Conservation (phyloP, 768 basidiomycete species). For the Holtermannia corniformis region DNA sequence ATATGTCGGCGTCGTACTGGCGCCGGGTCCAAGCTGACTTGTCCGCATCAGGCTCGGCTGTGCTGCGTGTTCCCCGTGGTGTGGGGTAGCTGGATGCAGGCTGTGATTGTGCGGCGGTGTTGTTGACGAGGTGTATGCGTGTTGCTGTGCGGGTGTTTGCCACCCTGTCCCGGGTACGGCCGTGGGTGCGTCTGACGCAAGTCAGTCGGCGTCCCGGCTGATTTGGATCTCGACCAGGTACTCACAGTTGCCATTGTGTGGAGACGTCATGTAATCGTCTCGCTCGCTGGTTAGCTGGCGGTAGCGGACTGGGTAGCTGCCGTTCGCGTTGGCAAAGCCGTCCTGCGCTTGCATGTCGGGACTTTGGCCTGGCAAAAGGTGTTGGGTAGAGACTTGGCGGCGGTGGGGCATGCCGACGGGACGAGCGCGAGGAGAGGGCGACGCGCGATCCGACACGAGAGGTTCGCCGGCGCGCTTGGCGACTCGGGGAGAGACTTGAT, state of each 20-base stretch:
- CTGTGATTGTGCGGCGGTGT: background rate
- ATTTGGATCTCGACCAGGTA: background rate
- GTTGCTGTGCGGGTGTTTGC: slow-evolving; percentile 6
- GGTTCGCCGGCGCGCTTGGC: slow-evolving; percentile 24
- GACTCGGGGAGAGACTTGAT: slow-evolving; percentile 6
- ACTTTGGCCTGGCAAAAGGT: slow-evolving; percentile 12
- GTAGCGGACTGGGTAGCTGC: background rate
- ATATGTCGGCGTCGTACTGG: slow-evolving; percentile 9
- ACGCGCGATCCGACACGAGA: slow-evolving; percentile 19
- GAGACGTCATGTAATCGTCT: too few relatives aligned
- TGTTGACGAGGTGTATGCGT: slow-evolving; percentile 7
- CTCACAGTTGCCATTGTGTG: too few relatives aligned
- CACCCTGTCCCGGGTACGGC: slow-evolving; percentile 1
- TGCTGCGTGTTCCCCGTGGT: slow-evolving; percentile 9
- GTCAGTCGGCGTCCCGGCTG: background rate
- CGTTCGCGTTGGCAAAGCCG: slow-evolving; percentile 13
- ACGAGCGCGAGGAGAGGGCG: slow-evolving; percentile 8
- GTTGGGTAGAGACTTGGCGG: slow-evolving; percentile 44
- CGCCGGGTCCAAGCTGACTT: slow-evolving; percentile 22
- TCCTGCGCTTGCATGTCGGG: slow-evolving; percentile 15
- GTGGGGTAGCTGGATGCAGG: background rate
- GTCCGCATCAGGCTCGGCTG: slow-evolving; percentile 37
- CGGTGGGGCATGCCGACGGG: slow-evolving; percentile 46
- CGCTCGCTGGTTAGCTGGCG: too few relatives aligned
- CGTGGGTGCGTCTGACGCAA: too few relatives aligned